These are phyloP conservation scores for Cordyceps cicadae DNA, from an alignment of 2,329 filamentous ascomycete species.

Conservation along the genomic window DNA sequence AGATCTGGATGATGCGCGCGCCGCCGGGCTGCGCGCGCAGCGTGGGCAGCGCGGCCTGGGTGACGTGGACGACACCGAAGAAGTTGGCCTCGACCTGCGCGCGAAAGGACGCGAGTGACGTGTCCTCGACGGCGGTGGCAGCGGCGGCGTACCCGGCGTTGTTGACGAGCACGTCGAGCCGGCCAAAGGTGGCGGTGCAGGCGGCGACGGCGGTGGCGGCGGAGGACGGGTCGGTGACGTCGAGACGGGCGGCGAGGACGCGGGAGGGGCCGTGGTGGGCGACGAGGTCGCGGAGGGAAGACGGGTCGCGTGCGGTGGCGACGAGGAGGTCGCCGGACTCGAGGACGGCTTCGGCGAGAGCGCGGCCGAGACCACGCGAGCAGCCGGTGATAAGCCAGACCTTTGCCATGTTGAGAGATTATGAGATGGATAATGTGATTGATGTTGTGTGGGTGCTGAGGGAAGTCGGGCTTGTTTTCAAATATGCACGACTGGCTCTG, in stretches of 20 bases:
- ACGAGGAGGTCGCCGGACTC: slow-evolving; percentile 32
- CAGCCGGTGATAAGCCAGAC: slow-evolving; percentile 41
- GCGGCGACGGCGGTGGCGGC: slow-evolving; percentile 26
- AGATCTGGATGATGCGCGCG: slow-evolving; percentile 32
- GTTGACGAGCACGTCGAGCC: slow-evolving; percentile 52
- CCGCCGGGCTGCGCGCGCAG: slow-evolving; percentile 21
- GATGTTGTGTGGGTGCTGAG: background rate
- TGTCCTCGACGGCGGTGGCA: slow-evolving; percentile 42
- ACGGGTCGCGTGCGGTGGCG: slow-evolving; percentile 34
- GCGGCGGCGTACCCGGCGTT: slow-evolving; percentile 51
- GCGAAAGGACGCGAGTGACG: slow-evolving; percentile 38
- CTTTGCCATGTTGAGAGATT: slow-evolving; percentile 18
- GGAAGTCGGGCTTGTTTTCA: too few relatives aligned
- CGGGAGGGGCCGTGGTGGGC: slow-evolving; percentile 33
- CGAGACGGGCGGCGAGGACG: slow-evolving; percentile 37
- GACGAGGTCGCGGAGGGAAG: slow-evolving; percentile 25
- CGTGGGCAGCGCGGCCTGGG: slow-evolving; percentile 30
- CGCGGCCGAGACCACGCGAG: slow-evolving; percentile 38
- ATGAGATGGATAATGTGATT: background rate
- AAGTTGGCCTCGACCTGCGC: slow-evolving; percentile 53
- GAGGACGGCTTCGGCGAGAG: slow-evolving; percentile 32
- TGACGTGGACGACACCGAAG: slow-evolving; percentile 48
- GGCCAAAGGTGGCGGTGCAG: slow-evolving; percentile 39
- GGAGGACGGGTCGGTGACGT: slow-evolving; percentile 43
- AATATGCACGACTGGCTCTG: background rate